phyloP scores from a whole-genome alignment of 257 asterid species.

The Jacaranda copaia region DNA sequence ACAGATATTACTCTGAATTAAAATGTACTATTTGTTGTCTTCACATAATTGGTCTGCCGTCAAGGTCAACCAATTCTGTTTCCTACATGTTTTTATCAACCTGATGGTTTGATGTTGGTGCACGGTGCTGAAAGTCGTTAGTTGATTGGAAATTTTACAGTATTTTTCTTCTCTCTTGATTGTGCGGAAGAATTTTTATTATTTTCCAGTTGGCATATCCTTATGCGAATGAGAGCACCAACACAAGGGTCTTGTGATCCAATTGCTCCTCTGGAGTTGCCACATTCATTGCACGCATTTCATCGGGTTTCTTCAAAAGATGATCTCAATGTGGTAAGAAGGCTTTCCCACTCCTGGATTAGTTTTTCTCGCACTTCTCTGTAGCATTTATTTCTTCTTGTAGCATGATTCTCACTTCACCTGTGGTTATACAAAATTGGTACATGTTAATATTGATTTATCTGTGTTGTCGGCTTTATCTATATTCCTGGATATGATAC shows the following conservation, averaged over 20 bases:
- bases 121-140: neutral
- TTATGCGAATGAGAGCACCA: conserved; percentile 84
- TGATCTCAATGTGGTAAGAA: conserved; percentile 73
- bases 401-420: neutral
- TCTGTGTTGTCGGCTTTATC: neutral
- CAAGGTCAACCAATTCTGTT: neutral
- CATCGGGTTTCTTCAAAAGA: conserved; percentile 70
- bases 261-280: conserved; percentile 84
- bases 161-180: neutral
- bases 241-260: conserved; percentile 75
- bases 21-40: neutral
- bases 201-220: conserved; percentile 88
- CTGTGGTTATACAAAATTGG: neutral
- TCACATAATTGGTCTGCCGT: neutral
- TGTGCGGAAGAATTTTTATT: neutral
- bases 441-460: neutral
- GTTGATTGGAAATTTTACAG: neutral
- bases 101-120: neutral
- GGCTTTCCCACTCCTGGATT: neutral
- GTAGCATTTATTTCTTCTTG: neutral
- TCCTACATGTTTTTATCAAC: neutral
- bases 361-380: neutral
- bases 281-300: conserved; percentile 90
- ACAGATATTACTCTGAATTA: neutral
- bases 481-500: neutral